phyloP scores from a whole-genome alignment of 2,329 filamentous ascomycete genomes.

The Coniochaeta sp. region DNA sequence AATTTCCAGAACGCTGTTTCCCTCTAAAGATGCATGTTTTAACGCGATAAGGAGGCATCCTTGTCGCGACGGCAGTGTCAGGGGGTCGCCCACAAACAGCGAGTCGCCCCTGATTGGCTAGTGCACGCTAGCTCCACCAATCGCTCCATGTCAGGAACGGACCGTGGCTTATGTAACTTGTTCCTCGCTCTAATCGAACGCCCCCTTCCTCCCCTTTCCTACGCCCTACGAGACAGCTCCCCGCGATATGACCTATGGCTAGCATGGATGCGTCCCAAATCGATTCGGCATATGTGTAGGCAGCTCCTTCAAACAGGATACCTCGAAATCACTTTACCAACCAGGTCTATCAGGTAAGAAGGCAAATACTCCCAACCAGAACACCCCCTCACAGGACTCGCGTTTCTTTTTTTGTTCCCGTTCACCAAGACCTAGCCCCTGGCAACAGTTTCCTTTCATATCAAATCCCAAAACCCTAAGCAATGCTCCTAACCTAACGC shows the following conservation, averaged over 20 bases:
- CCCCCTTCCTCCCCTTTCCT: background rate
- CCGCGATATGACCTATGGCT: too few relatives aligned
- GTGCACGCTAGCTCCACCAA: background rate
- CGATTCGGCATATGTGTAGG: too few relatives aligned
- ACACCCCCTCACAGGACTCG: too few relatives aligned
- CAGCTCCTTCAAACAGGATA: too few relatives aligned
- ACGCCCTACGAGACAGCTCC: background rate
- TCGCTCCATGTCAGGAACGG: background rate
- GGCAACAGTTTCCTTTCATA: too few relatives aligned
- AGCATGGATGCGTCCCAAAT: too few relatives aligned
- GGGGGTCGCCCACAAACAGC: background rate
- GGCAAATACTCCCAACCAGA: too few relatives aligned
- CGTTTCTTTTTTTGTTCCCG: too few relatives aligned
- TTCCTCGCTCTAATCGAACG: background rate
- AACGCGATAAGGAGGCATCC: slow-evolving; percentile 12
- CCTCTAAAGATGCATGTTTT: background rate
- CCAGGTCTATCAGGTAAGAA: too few relatives aligned
- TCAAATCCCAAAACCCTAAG: background rate
- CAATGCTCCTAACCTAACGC: background rate
- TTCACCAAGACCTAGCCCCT: too few relatives aligned
- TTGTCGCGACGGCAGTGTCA: slow-evolving; percentile 26
- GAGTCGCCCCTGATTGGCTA: background rate
- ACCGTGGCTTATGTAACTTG: background rate
- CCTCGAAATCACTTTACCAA: too few relatives aligned
- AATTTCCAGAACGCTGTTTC: slow-evolving; percentile 1